Evolutionary conservation across 2,329 filamentous ascomycete species (phyloP), one percentile per base, ranked within the genome.

Genomic region (Alternaria angustiovoidea): DNA sequence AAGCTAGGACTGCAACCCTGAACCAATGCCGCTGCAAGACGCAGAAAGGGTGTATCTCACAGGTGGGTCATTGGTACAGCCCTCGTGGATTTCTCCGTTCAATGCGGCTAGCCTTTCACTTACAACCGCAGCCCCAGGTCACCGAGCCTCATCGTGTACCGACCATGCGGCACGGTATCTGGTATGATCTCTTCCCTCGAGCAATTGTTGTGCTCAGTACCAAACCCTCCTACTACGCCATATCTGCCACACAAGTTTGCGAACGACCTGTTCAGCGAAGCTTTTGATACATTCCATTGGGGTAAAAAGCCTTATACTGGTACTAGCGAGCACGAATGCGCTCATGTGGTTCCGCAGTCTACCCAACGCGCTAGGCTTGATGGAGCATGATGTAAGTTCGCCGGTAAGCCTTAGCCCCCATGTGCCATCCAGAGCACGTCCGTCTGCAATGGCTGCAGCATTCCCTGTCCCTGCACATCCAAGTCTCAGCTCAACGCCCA

Each of bases 371-470:
- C 73, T 72, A 75, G 60, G 51, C 72, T 56, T 30, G 34, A 72
- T 66, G 57, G 56, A 65, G 66, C 51, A 63, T 70, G 63, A 61
- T 69, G 63, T 60, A 57, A 55, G 54, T 65, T 61, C 54, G 64
- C 65, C 42, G 56, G 74, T 76, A 72, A 75, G 73, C 74, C 70
- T 67, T 77, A 77, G 74, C 74, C 72, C 73, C 46, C 46, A 49
- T 22, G 46, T 49, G 32, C 32, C 72, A 71, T 65, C 63, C 62
- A 65, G 66, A 70, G 48, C 59, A 71, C 61, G 58, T 67, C 69
- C 67, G 62, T 65, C 63, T 64, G 63, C 65, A 61, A 62, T 66
- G 57, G 66, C 66, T 74, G 72, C 74, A 77, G 57, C 54, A 59
- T 54, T 60, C 73, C 70, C 65, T 73, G 66, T 62, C 65, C 64